Conservation (phyloP, 106 monocot species). For the Cymbidium sinense region DNA sequence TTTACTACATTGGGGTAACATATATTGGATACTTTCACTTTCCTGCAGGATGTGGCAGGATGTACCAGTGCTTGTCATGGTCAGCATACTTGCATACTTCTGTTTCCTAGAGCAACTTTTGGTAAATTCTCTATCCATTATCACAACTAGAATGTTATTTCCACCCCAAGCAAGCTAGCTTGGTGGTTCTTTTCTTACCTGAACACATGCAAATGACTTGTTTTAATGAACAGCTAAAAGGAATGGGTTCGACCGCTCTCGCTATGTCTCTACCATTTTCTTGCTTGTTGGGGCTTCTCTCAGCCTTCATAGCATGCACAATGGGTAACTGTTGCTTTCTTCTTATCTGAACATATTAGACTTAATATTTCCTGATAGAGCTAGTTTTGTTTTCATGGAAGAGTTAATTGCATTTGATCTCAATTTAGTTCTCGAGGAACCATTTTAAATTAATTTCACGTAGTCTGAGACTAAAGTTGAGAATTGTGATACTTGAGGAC, state of each 20-base stretch:
- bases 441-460: too few species aligned
- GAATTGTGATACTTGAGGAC: too few species aligned
- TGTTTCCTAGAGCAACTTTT: slow-evolving; percentile 99
- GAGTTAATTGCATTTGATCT: neutral
- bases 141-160: neutral
- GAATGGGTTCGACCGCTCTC: slow-evolving; percentile 63
- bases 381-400: neutral
- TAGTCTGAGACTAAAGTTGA: too few species aligned
- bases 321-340: slow-evolving; percentile 57
- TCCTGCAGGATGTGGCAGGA: slow-evolving; percentile 84
- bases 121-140: slow-evolving; percentile 28
- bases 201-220: neutral
- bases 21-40: neutral
- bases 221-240: slow-evolving; percentile 51
- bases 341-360: neutral
- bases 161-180: neutral
- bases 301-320: slow-evolving; percentile 85
- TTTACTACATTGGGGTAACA: neutral
- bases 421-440: too few species aligned
- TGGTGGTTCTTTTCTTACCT: neutral
- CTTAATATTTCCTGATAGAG: neutral
- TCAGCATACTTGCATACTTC: slow-evolving; percentile 99
- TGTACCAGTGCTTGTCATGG: slow-evolving; percentile 83
- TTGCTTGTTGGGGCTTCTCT: slow-evolving; percentile 83
- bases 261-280: slow-evolving; percentile 93